Conservation (phyloP, 495 filamentous ascomycete genomes). For the Penicillium mononematosum region DNA sequence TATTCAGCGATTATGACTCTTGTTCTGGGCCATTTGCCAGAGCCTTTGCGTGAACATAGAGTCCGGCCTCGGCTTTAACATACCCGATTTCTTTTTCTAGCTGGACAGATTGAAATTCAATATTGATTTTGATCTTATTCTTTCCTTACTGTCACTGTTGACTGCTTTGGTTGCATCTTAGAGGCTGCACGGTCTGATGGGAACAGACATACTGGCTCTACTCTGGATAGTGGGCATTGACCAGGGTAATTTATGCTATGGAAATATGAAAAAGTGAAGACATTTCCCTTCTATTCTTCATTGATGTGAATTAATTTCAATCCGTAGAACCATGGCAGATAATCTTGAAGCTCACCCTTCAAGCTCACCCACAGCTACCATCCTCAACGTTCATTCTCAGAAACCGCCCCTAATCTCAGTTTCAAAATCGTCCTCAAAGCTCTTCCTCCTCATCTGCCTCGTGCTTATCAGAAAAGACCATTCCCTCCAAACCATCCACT, state of each 20-base stretch:
- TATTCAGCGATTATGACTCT: background rate
- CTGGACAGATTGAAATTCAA: slow-evolving; percentile 1
- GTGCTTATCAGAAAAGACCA: background rate
- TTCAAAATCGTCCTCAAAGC: background rate
- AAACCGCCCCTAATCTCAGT: background rate
- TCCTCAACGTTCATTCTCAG: too few species aligned
- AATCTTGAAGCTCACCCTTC: background rate
- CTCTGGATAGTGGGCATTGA: background rate
- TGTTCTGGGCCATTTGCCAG: background rate
- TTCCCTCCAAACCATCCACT: background rate
- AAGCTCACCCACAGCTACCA: background rate
- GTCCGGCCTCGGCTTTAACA: slow-evolving; percentile 1
- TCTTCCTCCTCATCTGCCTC: background rate
- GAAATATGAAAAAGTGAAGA: background rate
- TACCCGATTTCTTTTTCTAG: slow-evolving; percentile 18
- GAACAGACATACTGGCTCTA: background rate
- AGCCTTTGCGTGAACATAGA: background rate
- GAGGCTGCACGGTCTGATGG: background rate
- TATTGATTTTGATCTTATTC: background rate
- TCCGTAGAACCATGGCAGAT: background rate
- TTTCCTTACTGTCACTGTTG: background rate
- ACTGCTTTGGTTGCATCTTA: background rate
- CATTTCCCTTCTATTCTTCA: background rate
- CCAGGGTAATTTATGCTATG: background rate
- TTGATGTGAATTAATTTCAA: background rate